Evolutionary conservation across 345 rosid genomes (phyloP).

Genomic region (Rhodamnia rubescens): DNA sequence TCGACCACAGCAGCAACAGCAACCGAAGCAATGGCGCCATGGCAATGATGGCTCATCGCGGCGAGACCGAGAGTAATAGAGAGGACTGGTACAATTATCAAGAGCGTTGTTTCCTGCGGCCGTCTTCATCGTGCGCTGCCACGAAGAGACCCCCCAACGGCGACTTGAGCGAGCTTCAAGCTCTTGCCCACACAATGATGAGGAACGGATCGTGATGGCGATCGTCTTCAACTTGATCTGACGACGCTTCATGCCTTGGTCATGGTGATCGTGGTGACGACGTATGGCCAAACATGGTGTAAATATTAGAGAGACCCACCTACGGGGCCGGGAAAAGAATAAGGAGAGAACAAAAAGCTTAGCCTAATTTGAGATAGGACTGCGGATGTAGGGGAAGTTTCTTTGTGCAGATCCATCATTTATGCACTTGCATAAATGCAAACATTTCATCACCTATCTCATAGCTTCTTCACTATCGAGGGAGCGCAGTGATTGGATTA

Average conservation of each 20-base stretch:
- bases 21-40: background rate
- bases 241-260: background rate
- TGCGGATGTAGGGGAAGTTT: background rate
- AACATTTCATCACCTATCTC: background rate
- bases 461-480: background rate
- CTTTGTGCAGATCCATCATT: background rate
- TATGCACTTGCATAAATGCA: slow-evolving; percentile 2
- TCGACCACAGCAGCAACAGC: slow-evolving; percentile 12
- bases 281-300: background rate
- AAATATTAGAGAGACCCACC: background rate
- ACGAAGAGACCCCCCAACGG: slow-evolving; percentile 31
- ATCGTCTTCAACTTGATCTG: background rate
- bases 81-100: slow-evolving; percentile 9
- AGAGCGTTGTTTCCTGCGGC: slow-evolving; percentile 15
- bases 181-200: slow-evolving; percentile 81
- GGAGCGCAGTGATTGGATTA: background rate
- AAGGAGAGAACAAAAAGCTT: background rate
- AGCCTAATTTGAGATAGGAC: background rate
- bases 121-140: slow-evolving; percentile 2
- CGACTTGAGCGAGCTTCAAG: slow-evolving; percentile 81
- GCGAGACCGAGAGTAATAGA: background rate
- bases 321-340: background rate
- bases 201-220: slow-evolving; percentile 27
- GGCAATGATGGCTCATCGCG: background rate
- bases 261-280: background rate